phyloP scores from a whole-genome alignment of 129 eudicot species.

The Flaveria brownii region DNA sequence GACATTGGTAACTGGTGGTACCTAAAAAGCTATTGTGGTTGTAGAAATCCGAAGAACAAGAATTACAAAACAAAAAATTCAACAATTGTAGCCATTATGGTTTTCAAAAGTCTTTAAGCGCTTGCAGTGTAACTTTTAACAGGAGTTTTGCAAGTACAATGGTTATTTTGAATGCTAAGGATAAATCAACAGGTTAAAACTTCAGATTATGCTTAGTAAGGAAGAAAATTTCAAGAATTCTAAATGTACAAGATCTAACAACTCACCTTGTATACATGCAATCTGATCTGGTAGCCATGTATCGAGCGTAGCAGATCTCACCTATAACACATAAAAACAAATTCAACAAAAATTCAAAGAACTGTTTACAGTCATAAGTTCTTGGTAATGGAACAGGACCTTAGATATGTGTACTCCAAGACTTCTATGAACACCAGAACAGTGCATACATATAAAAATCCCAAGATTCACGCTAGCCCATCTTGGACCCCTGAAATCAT shows the following conservation, averaged over 20 bases:
- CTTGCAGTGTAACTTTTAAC: background rate
- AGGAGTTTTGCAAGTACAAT: background rate
- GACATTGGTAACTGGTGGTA: background rate
- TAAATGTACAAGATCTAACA: conserved; percentile 2
- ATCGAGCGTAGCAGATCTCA: conserved; percentile 72
- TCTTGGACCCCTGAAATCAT: conserved; percentile 69
- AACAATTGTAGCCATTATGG: background rate
- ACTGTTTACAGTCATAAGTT: background rate
- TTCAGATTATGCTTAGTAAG: background rate
- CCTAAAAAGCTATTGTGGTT: conserved; percentile 7
- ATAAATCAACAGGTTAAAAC: background rate
- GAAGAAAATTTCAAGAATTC: background rate
- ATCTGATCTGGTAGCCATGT: conserved; percentile 83
- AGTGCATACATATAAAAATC: conserved; percentile 89
- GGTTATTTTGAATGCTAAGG: background rate
- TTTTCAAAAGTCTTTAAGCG: background rate
- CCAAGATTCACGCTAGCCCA: conserved; percentile 91
- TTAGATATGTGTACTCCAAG: conserved; percentile 98
- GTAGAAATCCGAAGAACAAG: background rate
- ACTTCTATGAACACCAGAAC: conserved; percentile 97
- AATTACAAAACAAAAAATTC: background rate
- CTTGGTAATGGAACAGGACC: conserved; percentile 39
- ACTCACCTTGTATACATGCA: conserved; percentile 60
- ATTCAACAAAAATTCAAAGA: background rate
- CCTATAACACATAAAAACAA: conserved; percentile 42